A percentile compares a stretch with the other conserved stretches of the same genome.
Evolutionary conservation across 2,329 filamentous ascomycete genomes (phyloP).

Genomic region (Huntiella abstrusa): DNA sequence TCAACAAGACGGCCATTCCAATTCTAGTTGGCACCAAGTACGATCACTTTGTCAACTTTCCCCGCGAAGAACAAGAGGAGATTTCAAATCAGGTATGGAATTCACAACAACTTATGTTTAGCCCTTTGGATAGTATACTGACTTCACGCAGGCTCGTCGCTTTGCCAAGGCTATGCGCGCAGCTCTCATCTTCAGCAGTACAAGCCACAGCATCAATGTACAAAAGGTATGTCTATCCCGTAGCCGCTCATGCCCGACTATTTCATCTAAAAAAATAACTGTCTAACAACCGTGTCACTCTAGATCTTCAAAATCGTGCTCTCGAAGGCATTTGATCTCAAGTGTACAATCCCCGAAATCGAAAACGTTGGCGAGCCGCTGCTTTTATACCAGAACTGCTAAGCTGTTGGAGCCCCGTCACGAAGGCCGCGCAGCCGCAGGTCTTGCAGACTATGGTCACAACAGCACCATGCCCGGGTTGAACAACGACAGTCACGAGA

Average conservation of each 20-base stretch:
- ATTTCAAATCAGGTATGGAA: conserved; percentile 73
- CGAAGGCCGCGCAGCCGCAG: too few relatives aligned
- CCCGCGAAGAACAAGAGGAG: conserved; percentile 91
- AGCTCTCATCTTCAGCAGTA: conserved; percentile 94
- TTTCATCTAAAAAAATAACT: neutral
- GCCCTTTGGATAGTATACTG: neutral
- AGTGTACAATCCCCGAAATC: conserved; percentile 97
- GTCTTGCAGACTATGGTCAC: too few relatives aligned
- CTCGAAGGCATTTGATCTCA: conserved; percentile 94
- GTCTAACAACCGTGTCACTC: neutral
- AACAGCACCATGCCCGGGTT: too few relatives aligned
- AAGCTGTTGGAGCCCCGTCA: neutral
- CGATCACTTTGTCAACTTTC: conserved; percentile 98
- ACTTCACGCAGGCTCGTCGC: conserved; percentile 50
- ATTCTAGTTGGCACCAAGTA: conserved; percentile 97
- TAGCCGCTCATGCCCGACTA: neutral
- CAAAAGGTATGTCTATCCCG: conserved; percentile 50
- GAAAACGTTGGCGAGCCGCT: conserved; percentile 94
- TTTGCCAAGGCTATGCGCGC: conserved; percentile 98
- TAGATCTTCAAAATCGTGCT: conserved; percentile 99
- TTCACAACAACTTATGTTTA: neutral
- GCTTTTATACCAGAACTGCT: conserved; percentile 63
- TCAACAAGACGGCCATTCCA: conserved; percentile 99
- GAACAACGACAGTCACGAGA: too few relatives aligned
- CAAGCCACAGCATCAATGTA: conserved; percentile 97